A percentile compares a stretch with the other conserved stretches of the same genome.
Evolutionary conservation across 306 rosid species (phyloP).

Genomic region (Cucumis cinereus): DNA sequence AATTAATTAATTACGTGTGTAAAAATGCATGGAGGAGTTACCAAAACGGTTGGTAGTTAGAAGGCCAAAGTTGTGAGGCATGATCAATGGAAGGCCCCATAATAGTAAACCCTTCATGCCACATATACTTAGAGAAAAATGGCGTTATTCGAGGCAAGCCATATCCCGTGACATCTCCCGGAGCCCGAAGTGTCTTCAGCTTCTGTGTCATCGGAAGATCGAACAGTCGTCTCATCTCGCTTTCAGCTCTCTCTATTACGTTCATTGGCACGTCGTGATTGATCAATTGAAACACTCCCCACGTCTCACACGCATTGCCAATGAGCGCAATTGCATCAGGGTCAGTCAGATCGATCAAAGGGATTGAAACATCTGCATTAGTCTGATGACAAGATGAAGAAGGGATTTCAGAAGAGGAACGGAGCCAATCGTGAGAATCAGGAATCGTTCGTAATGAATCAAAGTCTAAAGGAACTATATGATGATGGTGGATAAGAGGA

Average conservation of each 20-base stretch:
- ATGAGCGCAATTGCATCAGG: constrained; percentile 36
- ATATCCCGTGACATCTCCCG: constrained; percentile 37
- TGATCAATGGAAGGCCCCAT: constrained; percentile 40
- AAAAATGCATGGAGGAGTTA: constrained; percentile 35
- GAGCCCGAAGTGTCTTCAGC: constrained; percentile 35
- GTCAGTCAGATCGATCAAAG: constrained; percentile 42
- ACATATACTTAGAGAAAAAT: constrained; percentile 51
- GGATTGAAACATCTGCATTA: constrained; percentile 12
- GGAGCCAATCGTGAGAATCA: constrained; percentile 59
- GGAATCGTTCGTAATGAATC: constrained; percentile 35
- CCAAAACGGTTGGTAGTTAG: constrained; percentile 47
- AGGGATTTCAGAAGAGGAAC: not conserved
- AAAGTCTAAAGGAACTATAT: constrained; percentile 50
- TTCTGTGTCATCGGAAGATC: constrained; percentile 38
- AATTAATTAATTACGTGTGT: constrained; percentile 19
- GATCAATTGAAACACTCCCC: constrained; percentile 56
- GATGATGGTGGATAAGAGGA: constrained; percentile 25
- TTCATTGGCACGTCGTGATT: constrained; percentile 44
- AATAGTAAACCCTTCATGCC: constrained; percentile 90
- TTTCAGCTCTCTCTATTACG: constrained; percentile 28
- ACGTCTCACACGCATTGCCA: constrained; percentile 44
- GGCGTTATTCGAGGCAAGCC: constrained; percentile 55
- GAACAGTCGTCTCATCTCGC: constrained; percentile 30
- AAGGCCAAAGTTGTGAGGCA: constrained; percentile 55
- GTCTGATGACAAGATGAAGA: not conserved